phyloP scores from a whole-genome alignment of 257 asterid species.

The Lycium barbarum region DNA sequence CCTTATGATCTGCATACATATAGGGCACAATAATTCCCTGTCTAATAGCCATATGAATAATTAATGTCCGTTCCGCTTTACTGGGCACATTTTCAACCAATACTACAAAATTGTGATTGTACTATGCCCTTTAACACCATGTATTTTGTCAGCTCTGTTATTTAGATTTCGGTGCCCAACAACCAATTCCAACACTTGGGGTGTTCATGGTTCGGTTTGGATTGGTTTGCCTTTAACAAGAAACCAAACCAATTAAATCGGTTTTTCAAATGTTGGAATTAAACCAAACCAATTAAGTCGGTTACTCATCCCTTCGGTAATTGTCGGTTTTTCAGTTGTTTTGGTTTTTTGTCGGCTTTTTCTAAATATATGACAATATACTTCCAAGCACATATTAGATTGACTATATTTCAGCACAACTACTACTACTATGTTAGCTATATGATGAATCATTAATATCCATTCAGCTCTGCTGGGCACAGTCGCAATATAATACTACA shows the following conservation, averaged over 20 bases:
- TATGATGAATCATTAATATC: neutral
- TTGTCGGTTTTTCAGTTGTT: no score
- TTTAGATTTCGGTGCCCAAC: neutral
- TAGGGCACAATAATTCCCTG: constrained; percentile 70
- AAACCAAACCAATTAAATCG: no score
- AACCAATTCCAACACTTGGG: neutral
- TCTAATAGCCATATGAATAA: constrained; percentile 40
- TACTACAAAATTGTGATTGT: neutral
- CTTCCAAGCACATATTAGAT: no score
- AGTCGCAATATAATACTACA: neutral
- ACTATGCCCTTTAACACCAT: neutral
- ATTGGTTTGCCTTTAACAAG: no score
- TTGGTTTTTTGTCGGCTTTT: no score
- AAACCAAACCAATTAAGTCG: no score
- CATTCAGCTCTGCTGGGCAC: neutral
- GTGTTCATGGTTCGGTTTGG: no score
- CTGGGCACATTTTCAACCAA: neutral
- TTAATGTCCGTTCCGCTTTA: neutral
- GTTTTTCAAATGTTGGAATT: no score
- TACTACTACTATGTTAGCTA: neutral
- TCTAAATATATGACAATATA: no score
- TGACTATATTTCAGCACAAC: neutral
- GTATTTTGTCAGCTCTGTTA: neutral
- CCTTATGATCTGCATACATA: constrained; percentile 77
- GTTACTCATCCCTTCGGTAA: no score